Evolutionary conservation across 768 basidiomycete genomes (phyloP), one percentile per base, ranked within the genome.

Genomic region (Phylloporus sp.): DNA sequence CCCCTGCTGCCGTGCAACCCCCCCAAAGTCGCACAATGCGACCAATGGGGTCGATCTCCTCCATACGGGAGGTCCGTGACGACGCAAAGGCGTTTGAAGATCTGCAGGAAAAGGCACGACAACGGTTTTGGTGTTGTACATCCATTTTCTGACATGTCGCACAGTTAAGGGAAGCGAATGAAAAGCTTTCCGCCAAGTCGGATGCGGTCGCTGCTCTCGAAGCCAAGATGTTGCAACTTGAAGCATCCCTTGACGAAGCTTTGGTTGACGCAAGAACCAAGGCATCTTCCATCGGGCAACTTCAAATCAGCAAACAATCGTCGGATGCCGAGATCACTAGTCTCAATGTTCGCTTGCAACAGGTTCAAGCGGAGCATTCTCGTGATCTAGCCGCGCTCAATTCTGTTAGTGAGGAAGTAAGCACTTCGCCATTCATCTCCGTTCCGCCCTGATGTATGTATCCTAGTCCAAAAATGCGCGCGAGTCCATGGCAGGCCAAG

Each of bases 61-160:
- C 87, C 9, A 81, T 89, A 48, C 76, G 74, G 48, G 88, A 88
- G 56, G 70, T 83, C 15, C 79, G 76, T 50, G 82, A 81, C 51
- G 81, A 81, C 53, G 69, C 66, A n/a, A 79, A 78, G 57, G 75
- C 65, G 11, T 52, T 80, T 18, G 73, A 75, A 46, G 83, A 79
- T 44, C 58, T 87, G 15, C 80, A 82, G 61, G 69, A 61, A 39
- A 80, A 86, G 76, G 86, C 78, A 60, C 26, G 66, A 8, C 26
- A 18, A 40, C 41, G 8, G 38, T 33, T 41, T 31, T 6, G 33
- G 37, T 27, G 17, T 27, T 43, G 21, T 33, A 29, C 37, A 46
- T 14, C 32, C n/a, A 38, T 35, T 21, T 42, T 42, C 40, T 51
- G 29, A 38, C 32, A 18, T 23, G 7, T 13, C 15, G 3, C 32